Conservation (phyloP, 1,284 basidiomycete genomes). For the Cutaneotrichosporon mucoides region DNA sequence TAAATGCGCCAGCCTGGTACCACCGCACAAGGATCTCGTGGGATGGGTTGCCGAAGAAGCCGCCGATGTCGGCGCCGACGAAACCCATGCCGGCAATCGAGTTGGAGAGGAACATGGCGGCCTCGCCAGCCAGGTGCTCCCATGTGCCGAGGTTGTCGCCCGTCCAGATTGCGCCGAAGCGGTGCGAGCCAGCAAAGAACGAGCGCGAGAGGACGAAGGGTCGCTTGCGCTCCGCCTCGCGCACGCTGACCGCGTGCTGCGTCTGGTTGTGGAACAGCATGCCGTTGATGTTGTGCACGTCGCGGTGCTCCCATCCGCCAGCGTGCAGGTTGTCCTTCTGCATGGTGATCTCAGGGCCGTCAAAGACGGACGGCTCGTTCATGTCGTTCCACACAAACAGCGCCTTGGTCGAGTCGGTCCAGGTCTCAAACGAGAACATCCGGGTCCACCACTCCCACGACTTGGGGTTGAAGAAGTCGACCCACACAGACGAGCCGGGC, state of each 20-base stretch:
- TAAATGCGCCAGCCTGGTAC: slow-evolving; percentile 94
- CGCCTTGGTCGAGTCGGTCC: slow-evolving; percentile 60
- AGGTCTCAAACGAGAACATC: slow-evolving; percentile 66
- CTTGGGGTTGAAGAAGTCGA: slow-evolving; percentile 91
- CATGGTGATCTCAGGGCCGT: slow-evolving; percentile 97
- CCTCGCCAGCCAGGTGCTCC: slow-evolving; percentile 89
- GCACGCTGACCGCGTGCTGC: slow-evolving; percentile 70
- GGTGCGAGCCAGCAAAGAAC: slow-evolving; percentile 93
- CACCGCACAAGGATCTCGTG: slow-evolving; percentile 93
- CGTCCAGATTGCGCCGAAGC: slow-evolving; percentile 97
- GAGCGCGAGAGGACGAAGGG: slow-evolving; percentile 94
- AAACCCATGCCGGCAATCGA: slow-evolving; percentile 93
- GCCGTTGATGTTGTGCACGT: slow-evolving; percentile 58
- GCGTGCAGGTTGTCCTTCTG: slow-evolving; percentile 89
- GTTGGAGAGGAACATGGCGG: slow-evolving; percentile 90
- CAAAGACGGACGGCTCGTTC: slow-evolving; percentile 99
- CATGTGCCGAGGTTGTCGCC: slow-evolving; percentile 97
- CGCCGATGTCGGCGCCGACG: slow-evolving; percentile 91
- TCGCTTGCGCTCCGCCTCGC: slow-evolving; percentile 68
- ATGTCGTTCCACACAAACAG: slow-evolving; percentile 98
- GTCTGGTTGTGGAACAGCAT: slow-evolving; percentile 69
- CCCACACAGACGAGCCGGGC: slow-evolving; percentile 91
- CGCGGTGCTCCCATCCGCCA: slow-evolving; percentile 92
- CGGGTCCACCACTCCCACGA: slow-evolving; percentile 88
- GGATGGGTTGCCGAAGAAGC: slow-evolving; percentile 96